These are phyloP conservation scores for Acacia melanoxylon DNA, from an alignment of 306 rosid genomes.

Conservation along the genomic window DNA sequence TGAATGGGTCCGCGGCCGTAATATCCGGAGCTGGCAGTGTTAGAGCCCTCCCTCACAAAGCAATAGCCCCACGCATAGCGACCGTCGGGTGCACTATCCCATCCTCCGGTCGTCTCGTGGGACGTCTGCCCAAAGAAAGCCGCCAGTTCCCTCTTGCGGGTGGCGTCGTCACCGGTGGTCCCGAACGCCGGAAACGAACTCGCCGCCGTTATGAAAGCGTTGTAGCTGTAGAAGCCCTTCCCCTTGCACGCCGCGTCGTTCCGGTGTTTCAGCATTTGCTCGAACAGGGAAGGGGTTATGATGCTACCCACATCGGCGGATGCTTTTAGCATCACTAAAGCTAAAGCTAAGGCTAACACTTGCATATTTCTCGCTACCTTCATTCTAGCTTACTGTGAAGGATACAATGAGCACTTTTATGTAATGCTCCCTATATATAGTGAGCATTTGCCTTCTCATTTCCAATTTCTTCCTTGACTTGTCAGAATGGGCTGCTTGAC, in stretches of 20 bases:
- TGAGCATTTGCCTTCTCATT: background rate
- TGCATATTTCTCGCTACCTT: background rate
- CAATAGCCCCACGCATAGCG: constrained; percentile 73
- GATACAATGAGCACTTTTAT: background rate
- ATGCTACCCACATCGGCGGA: constrained; percentile 31
- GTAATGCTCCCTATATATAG: background rate
- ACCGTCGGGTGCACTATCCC: constrained; percentile 57
- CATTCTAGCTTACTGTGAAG: background rate
- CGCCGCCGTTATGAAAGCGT: constrained; percentile 58
- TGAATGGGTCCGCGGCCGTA: constrained; percentile 67
- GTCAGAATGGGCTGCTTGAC: background rate
- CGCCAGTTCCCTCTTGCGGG: constrained; percentile 58
- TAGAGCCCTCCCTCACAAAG: constrained; percentile 37
- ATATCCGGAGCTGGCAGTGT: constrained; percentile 26
- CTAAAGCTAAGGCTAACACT: background rate
- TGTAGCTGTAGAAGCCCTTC: constrained; percentile 49
- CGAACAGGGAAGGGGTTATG: constrained; percentile 21
- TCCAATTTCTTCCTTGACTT: background rate
- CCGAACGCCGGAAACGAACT: constrained; percentile 48
- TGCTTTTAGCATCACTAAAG: background rate
- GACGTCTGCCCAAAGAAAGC: constrained; percentile 82
- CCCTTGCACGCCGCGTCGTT: constrained; percentile 36
- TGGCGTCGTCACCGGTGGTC: constrained; percentile 48
- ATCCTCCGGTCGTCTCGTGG: constrained; percentile 67
- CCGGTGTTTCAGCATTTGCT: constrained; percentile 53